These are phyloP conservation scores for Acacia pycnantha DNA, from an alignment of 331 rosid species.

Conservation along the genomic window DNA sequence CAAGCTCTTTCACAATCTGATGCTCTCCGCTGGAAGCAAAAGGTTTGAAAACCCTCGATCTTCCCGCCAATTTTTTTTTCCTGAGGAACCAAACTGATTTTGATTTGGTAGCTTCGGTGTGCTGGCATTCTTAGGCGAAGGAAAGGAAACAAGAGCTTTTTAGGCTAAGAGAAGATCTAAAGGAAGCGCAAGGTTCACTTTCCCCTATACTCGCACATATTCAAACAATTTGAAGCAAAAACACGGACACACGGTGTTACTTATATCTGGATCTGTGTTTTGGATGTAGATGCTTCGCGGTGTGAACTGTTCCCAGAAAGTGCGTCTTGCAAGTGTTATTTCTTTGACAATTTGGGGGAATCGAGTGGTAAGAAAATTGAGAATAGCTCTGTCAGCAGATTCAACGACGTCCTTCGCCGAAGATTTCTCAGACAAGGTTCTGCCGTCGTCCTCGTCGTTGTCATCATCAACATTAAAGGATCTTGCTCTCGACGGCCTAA, in stretches of 20 bases:
- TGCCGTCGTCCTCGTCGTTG: not conserved
- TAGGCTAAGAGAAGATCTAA: conserved; percentile 75
- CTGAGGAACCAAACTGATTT: not conserved
- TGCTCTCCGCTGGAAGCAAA: conserved; percentile 83
- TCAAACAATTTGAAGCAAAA: not conserved
- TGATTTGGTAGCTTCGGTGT: not conserved
- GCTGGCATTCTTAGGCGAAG: conserved; percentile 62
- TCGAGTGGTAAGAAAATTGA: conserved; percentile 39
- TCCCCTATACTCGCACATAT: not conserved
- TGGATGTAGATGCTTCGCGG: conserved; percentile 57
- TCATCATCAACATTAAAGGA: not conserved
- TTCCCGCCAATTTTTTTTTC: not conserved
- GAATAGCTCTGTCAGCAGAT: conserved; percentile 52
- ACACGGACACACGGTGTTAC: not conserved
- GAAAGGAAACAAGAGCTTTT: conserved; percentile 82
- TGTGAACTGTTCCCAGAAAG: conserved; percentile 67
- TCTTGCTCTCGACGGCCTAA: not conserved
- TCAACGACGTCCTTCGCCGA: conserved; percentile 83
- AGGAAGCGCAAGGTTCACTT: conserved; percentile 68
- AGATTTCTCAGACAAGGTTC: conserved; percentile 91
- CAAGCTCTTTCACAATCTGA: conserved; percentile 54
- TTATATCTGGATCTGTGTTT: conserved; percentile 12
- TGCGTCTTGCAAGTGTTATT: conserved; percentile 90
- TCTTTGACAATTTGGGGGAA: conserved; percentile 67
- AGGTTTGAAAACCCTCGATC: conserved; percentile 47